Percentiles rank a stretch among this genome's conserved stretches.
These are phyloP conservation scores for Exophiala dermatitidis DNA, from an alignment of 2,329 filamentous ascomycete species.

Conservation along the genomic window DNA sequence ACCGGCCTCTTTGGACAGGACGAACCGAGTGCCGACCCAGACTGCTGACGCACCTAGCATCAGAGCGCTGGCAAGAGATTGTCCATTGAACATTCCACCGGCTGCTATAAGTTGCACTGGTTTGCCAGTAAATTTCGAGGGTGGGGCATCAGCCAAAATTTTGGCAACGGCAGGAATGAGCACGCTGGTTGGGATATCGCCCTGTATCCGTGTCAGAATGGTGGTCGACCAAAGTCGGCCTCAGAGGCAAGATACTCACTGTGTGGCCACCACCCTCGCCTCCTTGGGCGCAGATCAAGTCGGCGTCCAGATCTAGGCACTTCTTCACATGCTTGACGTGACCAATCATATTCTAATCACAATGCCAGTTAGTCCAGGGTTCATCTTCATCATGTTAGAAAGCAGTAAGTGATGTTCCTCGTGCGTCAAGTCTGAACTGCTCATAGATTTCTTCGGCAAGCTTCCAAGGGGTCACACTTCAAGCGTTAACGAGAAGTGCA, in stretches of 20 bases:
- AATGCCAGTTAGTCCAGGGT: neutral
- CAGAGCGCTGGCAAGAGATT: conserved; percentile 78
- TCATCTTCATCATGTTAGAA: neutral
- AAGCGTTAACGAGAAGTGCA: neutral
- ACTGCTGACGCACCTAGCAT: conserved; percentile 89
- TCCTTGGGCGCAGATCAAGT: conserved; percentile 97
- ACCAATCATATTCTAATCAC: conserved; percentile 98
- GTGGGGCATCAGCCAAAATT: conserved; percentile 64
- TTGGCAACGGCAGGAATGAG: conserved; percentile 89
- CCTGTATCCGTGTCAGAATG: conserved; percentile 33
- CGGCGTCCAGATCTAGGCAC: conserved; percentile 82
- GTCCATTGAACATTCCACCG: conserved; percentile 88
- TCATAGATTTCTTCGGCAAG: too few species aligned
- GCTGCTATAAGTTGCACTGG: conserved; percentile 89
- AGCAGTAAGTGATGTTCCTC: neutral
- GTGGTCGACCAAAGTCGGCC: conserved; percentile 30
- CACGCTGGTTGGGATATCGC: conserved; percentile 82
- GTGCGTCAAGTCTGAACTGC: neutral
- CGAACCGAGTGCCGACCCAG: conserved; percentile 95
- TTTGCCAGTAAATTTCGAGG: conserved; percentile 75
- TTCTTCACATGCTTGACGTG: conserved; percentile 99
- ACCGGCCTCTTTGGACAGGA: conserved; percentile 88
- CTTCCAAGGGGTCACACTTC: neutral
- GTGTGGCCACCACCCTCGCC: conserved; percentile 94
- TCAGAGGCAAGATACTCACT: conserved; percentile 1